Conservation (phyloP, 768 basidiomycete genomes). For the Leccinum barrowsii region DNA sequence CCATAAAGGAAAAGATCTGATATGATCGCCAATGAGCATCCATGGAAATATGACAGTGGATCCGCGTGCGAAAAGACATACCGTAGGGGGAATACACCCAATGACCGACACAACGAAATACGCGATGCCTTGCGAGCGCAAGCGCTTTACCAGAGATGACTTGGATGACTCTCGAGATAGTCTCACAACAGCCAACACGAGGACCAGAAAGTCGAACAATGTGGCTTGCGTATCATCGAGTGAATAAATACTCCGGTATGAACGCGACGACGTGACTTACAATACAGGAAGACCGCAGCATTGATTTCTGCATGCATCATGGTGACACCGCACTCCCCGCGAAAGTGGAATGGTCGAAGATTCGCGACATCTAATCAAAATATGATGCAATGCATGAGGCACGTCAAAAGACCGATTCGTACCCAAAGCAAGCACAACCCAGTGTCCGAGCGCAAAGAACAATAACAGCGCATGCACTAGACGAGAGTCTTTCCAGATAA, state of each 20-base stretch:
- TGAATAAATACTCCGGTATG: background rate
- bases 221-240: conserved; percentile 12
- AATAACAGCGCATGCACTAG: conserved; percentile 16
- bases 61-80: background rate
- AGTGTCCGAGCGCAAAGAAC: conserved; percentile 17
- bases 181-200: conserved; percentile 15
- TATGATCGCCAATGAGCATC: background rate
- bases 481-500: conserved; percentile 23
- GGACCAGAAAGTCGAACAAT: conserved; percentile 19
- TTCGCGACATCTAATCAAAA: conserved; percentile 15
- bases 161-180: conserved; percentile 14
- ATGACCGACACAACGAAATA: conserved; percentile 20
- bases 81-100: conserved; percentile 16
- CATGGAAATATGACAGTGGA: background rate
- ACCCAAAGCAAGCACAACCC: conserved; percentile 20
- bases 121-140: conserved; percentile 19
- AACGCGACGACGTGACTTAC: conserved; percentile 7
- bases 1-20: conserved; percentile 16
- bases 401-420: background rate
- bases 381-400: background rate
- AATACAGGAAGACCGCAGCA: conserved; percentile 14
- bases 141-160: conserved; percentile 14
- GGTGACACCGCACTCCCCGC: background rate
- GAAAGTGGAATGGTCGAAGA: background rate
- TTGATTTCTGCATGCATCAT: background rate